phyloP scores from a whole-genome alignment of 2,329 filamentous ascomycete genomes.

The Pseudophaeomoniella oleicola region DNA sequence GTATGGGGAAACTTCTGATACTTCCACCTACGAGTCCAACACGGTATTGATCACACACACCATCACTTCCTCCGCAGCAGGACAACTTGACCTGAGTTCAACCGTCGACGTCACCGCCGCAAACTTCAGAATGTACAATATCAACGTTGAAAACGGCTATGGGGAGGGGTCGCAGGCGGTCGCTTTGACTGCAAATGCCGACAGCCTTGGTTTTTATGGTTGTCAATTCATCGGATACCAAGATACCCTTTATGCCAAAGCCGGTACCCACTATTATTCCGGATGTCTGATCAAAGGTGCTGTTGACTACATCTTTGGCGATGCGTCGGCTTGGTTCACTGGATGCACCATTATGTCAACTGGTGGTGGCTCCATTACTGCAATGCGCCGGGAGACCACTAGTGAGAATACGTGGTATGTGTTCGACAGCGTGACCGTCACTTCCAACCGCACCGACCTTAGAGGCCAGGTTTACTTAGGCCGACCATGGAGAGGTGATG shows the following conservation, averaged over 20 bases:
- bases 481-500: constrained; percentile 19
- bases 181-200: constrained; percentile 16
- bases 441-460: constrained; percentile 9
- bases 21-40: constrained; percentile 16
- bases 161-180: constrained; percentile 20
- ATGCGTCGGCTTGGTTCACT: constrained; percentile 8
- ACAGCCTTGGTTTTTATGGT: constrained; percentile 19
- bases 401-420: constrained; percentile 17
- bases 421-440: constrained; percentile 16
- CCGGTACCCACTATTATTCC: constrained; percentile 19
- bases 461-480: constrained; percentile 17
- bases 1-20: constrained; percentile 18
- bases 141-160: constrained; percentile 21
- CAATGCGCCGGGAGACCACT: constrained; percentile 13
- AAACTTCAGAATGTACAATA: constrained; percentile 19
- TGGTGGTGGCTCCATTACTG: constrained; percentile 18
- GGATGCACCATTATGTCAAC: constrained; percentile 19
- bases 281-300: constrained; percentile 19
- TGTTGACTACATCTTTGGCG: constrained; percentile 22
- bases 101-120: constrained; percentile 16
- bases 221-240: constrained; percentile 21
- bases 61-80: constrained; percentile 16
- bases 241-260: constrained; percentile 20
- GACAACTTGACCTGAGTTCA: constrained; percentile 16
- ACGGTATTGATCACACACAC: constrained; percentile 19